These are phyloP conservation scores for Pseudopyricularia javanii DNA, from an alignment of 2,329 filamentous ascomycete genomes.

Conservation along the genomic window DNA sequence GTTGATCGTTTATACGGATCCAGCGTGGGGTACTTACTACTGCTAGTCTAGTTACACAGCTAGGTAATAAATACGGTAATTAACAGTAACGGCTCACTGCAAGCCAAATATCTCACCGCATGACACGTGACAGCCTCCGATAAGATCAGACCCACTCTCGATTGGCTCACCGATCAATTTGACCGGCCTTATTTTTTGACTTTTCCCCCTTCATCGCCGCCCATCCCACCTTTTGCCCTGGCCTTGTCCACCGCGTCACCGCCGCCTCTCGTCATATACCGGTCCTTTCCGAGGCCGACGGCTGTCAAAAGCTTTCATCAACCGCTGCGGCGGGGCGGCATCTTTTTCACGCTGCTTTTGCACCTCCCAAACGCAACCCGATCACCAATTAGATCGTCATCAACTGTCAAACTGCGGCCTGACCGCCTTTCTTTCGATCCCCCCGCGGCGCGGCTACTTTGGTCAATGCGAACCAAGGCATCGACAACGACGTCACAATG, in stretches of 20 bases:
- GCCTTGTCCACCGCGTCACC: not conserved
- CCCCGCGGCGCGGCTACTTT: not conserved
- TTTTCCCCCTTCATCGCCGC: not conserved
- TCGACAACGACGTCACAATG: conserved; percentile 37
- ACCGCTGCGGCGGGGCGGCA: not conserved
- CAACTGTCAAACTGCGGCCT: not conserved
- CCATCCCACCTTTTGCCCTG: not conserved
- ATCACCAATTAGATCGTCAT: not conserved
- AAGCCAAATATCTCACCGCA: not conserved
- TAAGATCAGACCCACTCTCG: not conserved
- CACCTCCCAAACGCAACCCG: not conserved
- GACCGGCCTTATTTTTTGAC: not conserved
- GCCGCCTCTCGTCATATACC: not conserved
- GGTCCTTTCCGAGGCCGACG: not conserved
- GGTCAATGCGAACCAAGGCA: not conserved
- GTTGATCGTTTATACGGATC: too few species aligned
- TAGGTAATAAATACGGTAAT: too few species aligned
- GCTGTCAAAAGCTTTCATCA: not conserved
- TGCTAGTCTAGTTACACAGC: too few species aligned
- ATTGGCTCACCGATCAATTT: not conserved
- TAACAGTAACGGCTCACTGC: not conserved
- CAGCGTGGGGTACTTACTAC: too few species aligned
- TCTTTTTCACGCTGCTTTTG: not conserved
- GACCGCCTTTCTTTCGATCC: not conserved
- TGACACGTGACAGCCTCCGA: not conserved